These are phyloP conservation scores for Metschnikowia orientalis DNA, from an alignment of 805 yeast species.

Conservation along the genomic window DNA sequence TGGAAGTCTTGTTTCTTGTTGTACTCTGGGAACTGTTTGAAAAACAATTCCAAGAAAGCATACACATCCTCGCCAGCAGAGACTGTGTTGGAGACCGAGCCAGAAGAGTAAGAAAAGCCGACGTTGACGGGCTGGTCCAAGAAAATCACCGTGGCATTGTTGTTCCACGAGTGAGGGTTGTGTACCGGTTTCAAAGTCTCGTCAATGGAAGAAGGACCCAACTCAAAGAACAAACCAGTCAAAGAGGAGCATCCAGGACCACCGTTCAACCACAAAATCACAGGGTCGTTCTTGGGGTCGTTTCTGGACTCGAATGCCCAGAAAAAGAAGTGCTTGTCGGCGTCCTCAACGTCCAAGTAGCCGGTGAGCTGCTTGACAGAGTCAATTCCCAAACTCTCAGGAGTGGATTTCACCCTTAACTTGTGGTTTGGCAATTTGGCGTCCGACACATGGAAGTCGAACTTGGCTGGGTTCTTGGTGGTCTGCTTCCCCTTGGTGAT, in stretches of 20 bases:
- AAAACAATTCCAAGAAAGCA: conserved; percentile 78
- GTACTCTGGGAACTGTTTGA: conserved; percentile 76
- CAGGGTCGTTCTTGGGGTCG: conserved; percentile 75
- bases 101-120: conserved; percentile 79
- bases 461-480: conserved; percentile 15
- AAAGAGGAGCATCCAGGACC: conserved; percentile 95
- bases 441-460: conserved; percentile 38
- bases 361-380: conserved; percentile 80
- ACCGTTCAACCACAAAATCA: conserved; percentile 89
- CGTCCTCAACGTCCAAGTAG: conserved; percentile 73
- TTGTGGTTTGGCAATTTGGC: conserved; percentile 35
- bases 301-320: conserved; percentile 84
- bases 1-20: conserved; percentile 52
- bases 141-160: conserved; percentile 83
- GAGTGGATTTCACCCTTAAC: conserved; percentile 20
- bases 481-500: conserved; percentile 47
- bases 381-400: conserved; percentile 62
- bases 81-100: conserved; percentile 60
- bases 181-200: conserved; percentile 61
- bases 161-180: conserved; percentile 89
- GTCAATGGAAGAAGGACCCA: conserved; percentile 81
- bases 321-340: conserved; percentile 87
- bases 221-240: conserved; percentile 85
- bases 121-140: conserved; percentile 93
- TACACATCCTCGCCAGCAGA: conserved; percentile 87